Conservation (phyloP, 768 basidiomycete genomes). For the Rhodosporidiobolus odoratus region DNA sequence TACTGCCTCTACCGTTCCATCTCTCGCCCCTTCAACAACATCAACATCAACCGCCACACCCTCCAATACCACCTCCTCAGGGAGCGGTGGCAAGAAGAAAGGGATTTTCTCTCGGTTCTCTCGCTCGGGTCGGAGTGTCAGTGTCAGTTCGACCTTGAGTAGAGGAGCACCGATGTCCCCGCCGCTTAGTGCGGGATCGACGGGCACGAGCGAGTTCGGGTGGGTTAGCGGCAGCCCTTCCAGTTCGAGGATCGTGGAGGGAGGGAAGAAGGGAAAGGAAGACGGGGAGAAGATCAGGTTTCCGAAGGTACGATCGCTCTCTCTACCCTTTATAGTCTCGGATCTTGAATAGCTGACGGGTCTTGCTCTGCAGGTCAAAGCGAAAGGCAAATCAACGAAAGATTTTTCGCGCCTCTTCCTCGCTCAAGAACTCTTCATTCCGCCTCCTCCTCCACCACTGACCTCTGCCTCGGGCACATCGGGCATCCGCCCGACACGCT, state of each 20-base stretch:
- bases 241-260: not conserved
- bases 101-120: not conserved
- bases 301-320: constrained; percentile 19
- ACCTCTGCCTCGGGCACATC: not conserved
- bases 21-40: not conserved
- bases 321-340: not conserved
- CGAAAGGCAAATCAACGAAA: constrained; percentile 30
- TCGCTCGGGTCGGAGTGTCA: not conserved
- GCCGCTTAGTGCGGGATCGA: not conserved
- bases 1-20: not conserved
- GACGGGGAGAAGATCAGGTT: constrained; percentile 22
- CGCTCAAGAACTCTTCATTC: constrained; percentile 41
- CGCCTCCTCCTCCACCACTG: not conserved
- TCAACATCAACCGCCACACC: not conserved
- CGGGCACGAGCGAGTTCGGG: not conserved
- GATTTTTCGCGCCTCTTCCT: constrained; percentile 42
- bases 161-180: no score
- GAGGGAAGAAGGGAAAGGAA: constrained; percentile 6
- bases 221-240: not conserved
- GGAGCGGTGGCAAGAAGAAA: no score
- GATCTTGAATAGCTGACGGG: not conserved
- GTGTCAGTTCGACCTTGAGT: not conserved
- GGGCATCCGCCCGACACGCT: not conserved
- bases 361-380: constrained; percentile 8
- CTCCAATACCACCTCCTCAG: no score